Evolutionary conservation across 768 basidiomycete species (phyloP).

Genomic region (Mycena rebaudengoi): DNA sequence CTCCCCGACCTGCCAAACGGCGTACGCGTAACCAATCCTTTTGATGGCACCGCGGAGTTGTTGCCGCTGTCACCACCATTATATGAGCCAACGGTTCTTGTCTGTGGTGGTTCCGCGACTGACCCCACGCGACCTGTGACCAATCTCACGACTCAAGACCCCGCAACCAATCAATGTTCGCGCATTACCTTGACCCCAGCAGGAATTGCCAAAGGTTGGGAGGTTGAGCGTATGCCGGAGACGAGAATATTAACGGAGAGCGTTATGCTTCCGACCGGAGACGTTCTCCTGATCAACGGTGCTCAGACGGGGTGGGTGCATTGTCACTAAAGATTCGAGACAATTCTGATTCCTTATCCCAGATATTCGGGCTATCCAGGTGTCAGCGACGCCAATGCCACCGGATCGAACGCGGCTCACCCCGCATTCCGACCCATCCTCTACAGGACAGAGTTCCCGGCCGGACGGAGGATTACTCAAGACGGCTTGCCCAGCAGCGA

Average conservation of each 20-base stretch:
- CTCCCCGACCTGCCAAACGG: constrained; percentile 62
- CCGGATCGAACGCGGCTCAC: not conserved
- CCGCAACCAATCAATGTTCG: constrained; percentile 62
- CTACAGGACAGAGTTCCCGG: constrained; percentile 52
- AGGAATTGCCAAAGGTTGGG: constrained; percentile 60
- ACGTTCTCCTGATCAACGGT: constrained; percentile 60
- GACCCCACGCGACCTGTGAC: constrained; percentile 53
- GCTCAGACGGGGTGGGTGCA: constrained; percentile 35
- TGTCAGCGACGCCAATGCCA: constrained; percentile 55
- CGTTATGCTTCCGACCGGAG: constrained; percentile 63
- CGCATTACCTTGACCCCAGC: constrained; percentile 55
- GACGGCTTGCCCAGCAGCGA: constrained; percentile 53
- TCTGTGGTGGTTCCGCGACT: constrained; percentile 62
- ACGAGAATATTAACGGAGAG: constrained; percentile 65
- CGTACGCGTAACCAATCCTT: constrained; percentile 65
- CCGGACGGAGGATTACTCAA: constrained; percentile 54
- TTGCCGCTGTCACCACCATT: constrained; percentile 55
- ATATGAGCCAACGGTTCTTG: constrained; percentile 57
- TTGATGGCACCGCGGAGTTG: constrained; percentile 62
- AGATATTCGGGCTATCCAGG: constrained; percentile 52
- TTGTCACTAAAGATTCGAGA: constrained; percentile 51
- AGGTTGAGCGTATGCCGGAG: constrained; percentile 59
- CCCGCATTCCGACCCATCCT: constrained; percentile 27
- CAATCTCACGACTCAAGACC: constrained; percentile 57
- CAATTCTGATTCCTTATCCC: too few species aligned